These are phyloP conservation scores for Phytophthora capsici DNA, from an alignment of 352 stramenopile species.

Conservation along the genomic window DNA sequence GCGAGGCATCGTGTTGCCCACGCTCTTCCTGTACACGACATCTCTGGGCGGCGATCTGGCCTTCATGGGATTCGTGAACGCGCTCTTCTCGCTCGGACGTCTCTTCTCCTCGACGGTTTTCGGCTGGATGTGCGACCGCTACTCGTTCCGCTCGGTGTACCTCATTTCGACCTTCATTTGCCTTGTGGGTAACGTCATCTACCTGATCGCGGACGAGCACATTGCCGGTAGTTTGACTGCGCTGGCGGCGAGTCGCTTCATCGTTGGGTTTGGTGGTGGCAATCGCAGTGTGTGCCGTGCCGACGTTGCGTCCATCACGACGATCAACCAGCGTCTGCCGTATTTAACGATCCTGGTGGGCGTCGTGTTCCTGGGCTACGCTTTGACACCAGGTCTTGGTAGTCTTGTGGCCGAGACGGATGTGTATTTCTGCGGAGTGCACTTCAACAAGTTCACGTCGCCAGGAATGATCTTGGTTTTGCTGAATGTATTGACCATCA, in stretches of 20 bases:
- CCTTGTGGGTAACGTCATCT: conserved; percentile 74
- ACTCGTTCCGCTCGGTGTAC: conserved; percentile 82
- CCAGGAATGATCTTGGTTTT: conserved; percentile 63
- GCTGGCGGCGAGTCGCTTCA: conserved; percentile 63
- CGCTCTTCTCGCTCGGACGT: conserved; percentile 72
- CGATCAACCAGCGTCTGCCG: conserved; percentile 71
- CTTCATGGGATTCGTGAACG: conserved; percentile 79
- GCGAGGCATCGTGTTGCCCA: conserved; percentile 72
- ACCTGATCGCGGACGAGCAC: conserved; percentile 68
- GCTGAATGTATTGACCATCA: conserved; percentile 67
- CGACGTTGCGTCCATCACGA: conserved; percentile 73
- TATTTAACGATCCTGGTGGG: conserved; percentile 75
- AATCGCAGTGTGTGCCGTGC: conserved; percentile 79
- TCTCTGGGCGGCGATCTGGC: conserved; percentile 72
- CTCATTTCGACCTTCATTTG: conserved; percentile 75
- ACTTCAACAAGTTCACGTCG: conserved; percentile 78
- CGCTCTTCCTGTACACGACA: conserved; percentile 82
- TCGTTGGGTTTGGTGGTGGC: conserved; percentile 75
- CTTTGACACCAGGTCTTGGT: conserved; percentile 66
- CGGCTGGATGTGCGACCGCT: conserved; percentile 83
- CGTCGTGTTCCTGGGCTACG: conserved; percentile 80
- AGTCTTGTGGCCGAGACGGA: conserved; percentile 64
- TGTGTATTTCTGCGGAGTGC: conserved; percentile 51
- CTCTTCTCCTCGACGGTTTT: conserved; percentile 80
- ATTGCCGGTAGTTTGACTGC: conserved; percentile 60